phyloP scores from a whole-genome alignment of 257 asterid genomes.

The Fraxinus anomala region DNA sequence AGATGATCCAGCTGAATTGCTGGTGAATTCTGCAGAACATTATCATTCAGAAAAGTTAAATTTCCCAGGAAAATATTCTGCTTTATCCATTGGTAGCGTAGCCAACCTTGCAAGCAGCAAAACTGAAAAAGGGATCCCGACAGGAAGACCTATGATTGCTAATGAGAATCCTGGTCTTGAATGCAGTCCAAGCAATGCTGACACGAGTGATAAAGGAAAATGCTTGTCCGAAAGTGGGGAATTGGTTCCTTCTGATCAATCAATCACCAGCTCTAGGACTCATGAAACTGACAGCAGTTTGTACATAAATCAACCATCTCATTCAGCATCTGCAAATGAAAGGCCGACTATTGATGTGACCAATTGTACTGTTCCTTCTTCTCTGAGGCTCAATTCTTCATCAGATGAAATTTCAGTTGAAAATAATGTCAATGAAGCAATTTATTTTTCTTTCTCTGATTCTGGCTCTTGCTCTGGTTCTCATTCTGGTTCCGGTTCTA shows the following conservation, averaged over 20 bases:
- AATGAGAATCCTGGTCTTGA: slow-evolving; percentile 38
- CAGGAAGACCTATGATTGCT: slow-evolving; percentile 37
- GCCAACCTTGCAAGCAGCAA: slow-evolving; percentile 37
- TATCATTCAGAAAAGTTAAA: slow-evolving; percentile 44
- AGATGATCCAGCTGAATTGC: slow-evolving; percentile 72
- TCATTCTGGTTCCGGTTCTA: slow-evolving; percentile 45
- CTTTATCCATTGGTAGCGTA: slow-evolving; percentile 33
- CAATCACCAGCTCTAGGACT: slow-evolving; percentile 30
- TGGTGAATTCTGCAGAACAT: slow-evolving; percentile 52
- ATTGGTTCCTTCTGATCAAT: slow-evolving; percentile 41
- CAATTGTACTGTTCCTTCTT: slow-evolving; percentile 30
- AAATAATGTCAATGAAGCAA: slow-evolving; percentile 55
- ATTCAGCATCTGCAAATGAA: slow-evolving; percentile 36
- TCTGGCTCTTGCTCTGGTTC: slow-evolving; percentile 58
- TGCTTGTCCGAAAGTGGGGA: slow-evolving; percentile 57
- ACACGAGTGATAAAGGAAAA: slow-evolving; percentile 46
- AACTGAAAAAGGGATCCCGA: slow-evolving; percentile 45
- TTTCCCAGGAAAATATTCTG: slow-evolving; percentile 39
- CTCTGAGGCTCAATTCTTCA: slow-evolving; percentile 38
- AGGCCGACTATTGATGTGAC: slow-evolving; percentile 27
- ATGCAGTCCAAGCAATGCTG: slow-evolving; percentile 41
- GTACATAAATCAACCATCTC: slow-evolving; percentile 40
- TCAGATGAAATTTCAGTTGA: slow-evolving; percentile 55
- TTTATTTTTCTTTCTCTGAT: slow-evolving; percentile 52
- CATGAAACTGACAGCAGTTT: slow-evolving; percentile 62